Conservation (phyloP, 345 rosid genomes). For the Draba incana region DNA sequence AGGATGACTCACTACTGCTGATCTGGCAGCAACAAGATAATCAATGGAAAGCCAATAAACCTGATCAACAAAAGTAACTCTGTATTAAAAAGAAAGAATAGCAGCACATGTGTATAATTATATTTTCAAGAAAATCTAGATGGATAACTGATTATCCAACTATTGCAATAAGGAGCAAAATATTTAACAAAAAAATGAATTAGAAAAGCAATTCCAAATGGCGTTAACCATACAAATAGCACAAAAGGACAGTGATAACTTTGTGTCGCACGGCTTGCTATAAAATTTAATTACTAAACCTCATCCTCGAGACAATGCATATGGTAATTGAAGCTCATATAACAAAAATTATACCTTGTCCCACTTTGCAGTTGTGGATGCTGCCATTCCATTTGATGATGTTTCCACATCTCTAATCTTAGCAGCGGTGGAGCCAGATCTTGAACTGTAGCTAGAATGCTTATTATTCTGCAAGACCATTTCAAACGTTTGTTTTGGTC, state of each 20-base stretch:
- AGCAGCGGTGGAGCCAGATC: conserved; percentile 53
- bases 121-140: background rate
- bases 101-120: conserved; percentile 2
- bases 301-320: conserved; percentile 12
- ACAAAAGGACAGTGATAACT: conserved; percentile 8
- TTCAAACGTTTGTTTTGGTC: conserved; percentile 13
- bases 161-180: conserved; percentile 24
- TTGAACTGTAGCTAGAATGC: conserved; percentile 64
- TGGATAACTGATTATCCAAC: conserved; percentile 14
- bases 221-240: conserved; percentile 11
- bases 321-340: conserved; percentile 17
- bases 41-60: conserved; percentile 91
- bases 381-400: conserved; percentile 43
- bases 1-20: conserved; percentile 74
- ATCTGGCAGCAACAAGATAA: conserved; percentile 82
- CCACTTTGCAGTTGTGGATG: conserved; percentile 58
- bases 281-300: background rate
- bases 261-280: background rate
- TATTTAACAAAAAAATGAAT: background rate
- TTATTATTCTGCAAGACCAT: conserved; percentile 54
- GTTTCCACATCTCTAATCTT: conserved; percentile 48
- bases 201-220: background rate
- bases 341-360: conserved; percentile 60
- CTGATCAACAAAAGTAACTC: conserved; percentile 48
- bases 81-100: conserved; percentile 11